phyloP scores from a whole-genome alignment of 2,329 filamentous ascomycete genomes.

The Pleurostoma richardsiae region DNA sequence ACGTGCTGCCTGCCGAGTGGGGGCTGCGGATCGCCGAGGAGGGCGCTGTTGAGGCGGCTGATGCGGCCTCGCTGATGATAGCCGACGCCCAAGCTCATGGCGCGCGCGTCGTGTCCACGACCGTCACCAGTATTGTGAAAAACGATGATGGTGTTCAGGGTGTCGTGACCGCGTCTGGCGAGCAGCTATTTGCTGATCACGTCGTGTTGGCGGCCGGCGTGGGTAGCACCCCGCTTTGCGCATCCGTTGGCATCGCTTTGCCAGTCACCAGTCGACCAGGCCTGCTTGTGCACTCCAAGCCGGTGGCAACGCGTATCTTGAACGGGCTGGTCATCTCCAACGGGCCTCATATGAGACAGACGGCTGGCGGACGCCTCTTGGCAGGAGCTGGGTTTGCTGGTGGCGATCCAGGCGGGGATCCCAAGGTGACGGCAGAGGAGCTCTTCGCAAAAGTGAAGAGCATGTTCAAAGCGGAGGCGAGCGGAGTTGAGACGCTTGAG shows the following conservation, averaged over 20 bases:
- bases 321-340: conserved; percentile 15
- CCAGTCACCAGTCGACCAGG: conserved; percentile 16
- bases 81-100: conserved; percentile 10
- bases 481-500: conserved; percentile 12
- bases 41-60: conserved; percentile 21
- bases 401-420: conserved; percentile 12
- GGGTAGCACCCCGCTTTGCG: conserved; percentile 17
- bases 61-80: conserved; percentile 15
- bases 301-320: conserved; percentile 11
- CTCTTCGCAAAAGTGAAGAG: conserved; percentile 14
- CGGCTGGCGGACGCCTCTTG: conserved; percentile 17
- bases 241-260: conserved; percentile 14
- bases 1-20: conserved; percentile 4
- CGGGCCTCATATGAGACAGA: conserved; percentile 22
- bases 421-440: conserved; percentile 13
- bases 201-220: conserved; percentile 23
- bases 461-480: conserved; percentile 9
- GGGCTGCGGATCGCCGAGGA: conserved; percentile 48
- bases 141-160: conserved; percentile 9
- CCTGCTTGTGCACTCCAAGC: conserved; percentile 21
- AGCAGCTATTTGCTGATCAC: conserved; percentile 15
- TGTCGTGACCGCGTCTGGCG: conserved; percentile 9
- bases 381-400: conserved; percentile 15
- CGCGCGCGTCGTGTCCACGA: conserved; percentile 8
- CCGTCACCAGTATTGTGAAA: conserved; percentile 11